Evolutionary conservation across 73 alveolate species (phyloP).

Genomic region (Uronychia binucleata): DNA sequence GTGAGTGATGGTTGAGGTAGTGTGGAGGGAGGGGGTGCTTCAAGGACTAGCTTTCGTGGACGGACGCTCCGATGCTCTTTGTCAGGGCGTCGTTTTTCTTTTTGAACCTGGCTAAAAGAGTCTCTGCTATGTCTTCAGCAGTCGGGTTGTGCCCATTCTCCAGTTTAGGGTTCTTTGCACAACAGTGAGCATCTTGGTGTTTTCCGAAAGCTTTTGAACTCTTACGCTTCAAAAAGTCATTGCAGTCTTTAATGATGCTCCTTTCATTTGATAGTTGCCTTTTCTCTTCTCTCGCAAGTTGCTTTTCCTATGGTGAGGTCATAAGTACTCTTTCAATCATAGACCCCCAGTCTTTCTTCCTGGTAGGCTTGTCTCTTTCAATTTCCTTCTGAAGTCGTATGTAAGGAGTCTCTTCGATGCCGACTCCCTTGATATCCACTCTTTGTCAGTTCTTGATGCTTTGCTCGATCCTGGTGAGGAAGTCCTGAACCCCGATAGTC

Average conservation of each 20-base stretch:
- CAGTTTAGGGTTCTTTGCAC: no score
- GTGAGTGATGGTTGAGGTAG: no score
- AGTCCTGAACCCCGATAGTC: not conserved
- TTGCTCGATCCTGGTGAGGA: not conserved
- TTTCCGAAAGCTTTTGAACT: no score
- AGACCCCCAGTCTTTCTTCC: not conserved
- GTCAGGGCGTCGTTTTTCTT: not conserved
- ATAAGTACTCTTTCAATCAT: not conserved
- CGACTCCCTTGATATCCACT: not conserved
- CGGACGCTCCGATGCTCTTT: not conserved
- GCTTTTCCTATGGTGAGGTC: not conserved
- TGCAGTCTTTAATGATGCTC: not conserved
- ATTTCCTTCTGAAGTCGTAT: not conserved
- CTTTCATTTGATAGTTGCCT: not conserved
- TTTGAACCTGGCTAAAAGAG: not conserved
- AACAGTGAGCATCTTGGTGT: no score
- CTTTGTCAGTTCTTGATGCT: not conserved
- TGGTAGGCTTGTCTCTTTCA: not conserved
- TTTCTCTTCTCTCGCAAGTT: not conserved
- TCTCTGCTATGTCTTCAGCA: not conserved
- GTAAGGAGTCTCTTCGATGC: not conserved
- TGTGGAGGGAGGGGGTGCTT: no score
- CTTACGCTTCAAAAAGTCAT: not conserved
- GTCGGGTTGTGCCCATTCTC: not conserved
- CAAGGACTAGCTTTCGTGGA: no score